Conservation (phyloP, 306 rosid genomes). For the Prosopis cineraria region DNA sequence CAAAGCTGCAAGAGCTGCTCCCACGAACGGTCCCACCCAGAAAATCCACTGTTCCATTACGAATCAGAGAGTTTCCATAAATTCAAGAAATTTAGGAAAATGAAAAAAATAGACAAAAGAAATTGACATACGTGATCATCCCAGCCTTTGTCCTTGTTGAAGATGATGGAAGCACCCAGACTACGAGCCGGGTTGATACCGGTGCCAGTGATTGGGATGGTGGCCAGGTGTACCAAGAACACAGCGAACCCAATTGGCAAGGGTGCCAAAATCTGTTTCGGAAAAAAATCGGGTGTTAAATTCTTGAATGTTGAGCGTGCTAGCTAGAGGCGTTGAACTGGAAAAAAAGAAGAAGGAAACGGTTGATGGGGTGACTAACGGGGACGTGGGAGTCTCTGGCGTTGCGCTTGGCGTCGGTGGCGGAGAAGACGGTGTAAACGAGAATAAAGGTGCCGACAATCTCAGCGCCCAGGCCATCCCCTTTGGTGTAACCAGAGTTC, state of each 20-base stretch:
- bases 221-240: conserved; percentile 57
- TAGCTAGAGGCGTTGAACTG: not conserved
- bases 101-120: not conserved
- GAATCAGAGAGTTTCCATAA: not conserved
- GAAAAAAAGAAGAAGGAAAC: too few species aligned
- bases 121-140: conserved; percentile 43
- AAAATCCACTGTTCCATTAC: conserved; percentile 47
- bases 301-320: not conserved
- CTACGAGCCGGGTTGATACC: conserved; percentile 53
- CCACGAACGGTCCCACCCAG: conserved; percentile 57
- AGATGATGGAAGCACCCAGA: conserved; percentile 51
- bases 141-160: conserved; percentile 50
- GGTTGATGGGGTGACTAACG: conserved; percentile 40
- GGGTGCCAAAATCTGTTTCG: conserved; percentile 94
- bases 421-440: conserved; percentile 74
- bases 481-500: conserved; percentile 74
- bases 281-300: conserved; percentile 55
- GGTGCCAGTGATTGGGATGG: conserved; percentile 55
- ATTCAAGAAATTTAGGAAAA: not conserved
- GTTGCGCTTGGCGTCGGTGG: conserved; percentile 92
- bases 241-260: conserved; percentile 86
- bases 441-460: conserved; percentile 52
- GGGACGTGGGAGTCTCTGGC: conserved; percentile 70
- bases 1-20: conserved; percentile 54
- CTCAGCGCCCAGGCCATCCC: conserved; percentile 64